Evolutionary conservation across 768 basidiomycete genomes (phyloP).

Genomic region (Boletus rufocinnamomeus): DNA sequence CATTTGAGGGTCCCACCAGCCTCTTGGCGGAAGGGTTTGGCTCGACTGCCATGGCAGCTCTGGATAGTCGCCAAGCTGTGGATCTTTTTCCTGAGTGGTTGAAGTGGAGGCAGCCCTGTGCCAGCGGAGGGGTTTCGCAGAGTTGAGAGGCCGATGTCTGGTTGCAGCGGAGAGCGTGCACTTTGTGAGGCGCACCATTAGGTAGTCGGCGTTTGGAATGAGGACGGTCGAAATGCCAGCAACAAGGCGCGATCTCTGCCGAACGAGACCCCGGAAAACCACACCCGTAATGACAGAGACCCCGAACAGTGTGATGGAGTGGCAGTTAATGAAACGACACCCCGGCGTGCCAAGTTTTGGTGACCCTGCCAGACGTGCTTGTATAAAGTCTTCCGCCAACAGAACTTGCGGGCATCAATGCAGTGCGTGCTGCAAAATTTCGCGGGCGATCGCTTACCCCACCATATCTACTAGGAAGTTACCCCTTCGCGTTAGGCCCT

Average conservation of each 20-base stretch:
- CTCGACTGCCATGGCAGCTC: slow-evolving; percentile 66
- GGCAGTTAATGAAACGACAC: slow-evolving; percentile 7
- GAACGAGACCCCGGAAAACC: slow-evolving; percentile 24
- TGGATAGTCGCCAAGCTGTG: slow-evolving; percentile 74
- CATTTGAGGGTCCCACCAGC: slow-evolving; percentile 78
- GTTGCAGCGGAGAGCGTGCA: slow-evolving; percentile 10
- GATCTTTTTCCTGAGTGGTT: slow-evolving; percentile 47
- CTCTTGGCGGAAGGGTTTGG: slow-evolving; percentile 61
- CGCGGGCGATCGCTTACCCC: slow-evolving; percentile 24
- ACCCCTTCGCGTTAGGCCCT: slow-evolving; percentile 9
- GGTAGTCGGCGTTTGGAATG: slow-evolving; percentile 17
- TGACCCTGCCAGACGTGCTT: slow-evolving; percentile 25
- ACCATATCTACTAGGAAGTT: slow-evolving; percentile 1
- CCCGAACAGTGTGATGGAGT: slow-evolving; percentile 17
- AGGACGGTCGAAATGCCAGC: slow-evolving; percentile 5
- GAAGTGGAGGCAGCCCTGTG: slow-evolving; percentile 20
- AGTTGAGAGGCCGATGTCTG: slow-evolving; percentile 3
- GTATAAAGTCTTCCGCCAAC: slow-evolving; percentile 17
- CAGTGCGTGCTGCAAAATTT: slow-evolving; percentile 23
- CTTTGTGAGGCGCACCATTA: slow-evolving; percentile 18
- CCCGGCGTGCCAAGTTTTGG: slow-evolving; percentile 15
- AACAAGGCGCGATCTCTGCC: slow-evolving; percentile 1
- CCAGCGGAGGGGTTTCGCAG: not conserved
- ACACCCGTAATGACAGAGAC: slow-evolving; percentile 11
- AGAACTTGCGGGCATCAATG: slow-evolving; percentile 22